Base-by-base conservation (phyloP, 441 rosid species). In the Heliophila coronopifolia region DNA sequence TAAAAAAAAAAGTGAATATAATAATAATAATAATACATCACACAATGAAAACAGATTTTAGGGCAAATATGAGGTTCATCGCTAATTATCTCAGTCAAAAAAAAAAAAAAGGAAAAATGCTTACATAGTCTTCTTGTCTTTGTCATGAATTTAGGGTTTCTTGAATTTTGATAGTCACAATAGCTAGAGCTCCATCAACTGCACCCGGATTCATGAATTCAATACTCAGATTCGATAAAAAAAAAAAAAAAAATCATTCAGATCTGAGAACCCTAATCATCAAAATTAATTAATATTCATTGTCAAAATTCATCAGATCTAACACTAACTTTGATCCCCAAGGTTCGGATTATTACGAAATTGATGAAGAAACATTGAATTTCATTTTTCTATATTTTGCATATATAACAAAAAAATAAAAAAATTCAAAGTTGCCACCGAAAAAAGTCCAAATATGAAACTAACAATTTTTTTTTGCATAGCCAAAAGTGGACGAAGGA, bases 71-170 rank as follows among this genome's bases (percentile, higher is more conserved):
- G 17, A 33, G 11, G 16, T 9, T 13, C 46, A 43, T 27, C 41
- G 17, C 31, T 25, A 11, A 38, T 25, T 3, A 39, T 53, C 52
- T 35, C 10, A 51, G 41, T 26, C 25, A 25, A 45, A 44, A 54
- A 16, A 2, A 23, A 47, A 36, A 35, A 15, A 48, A 12, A 5
- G 25, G 28, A 23, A 54, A 24, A 8, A 43, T 43, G 74, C 84
- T 80, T 71, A 86, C 86, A 55, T 36, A 66, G 30, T 33, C 60
- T 62, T n/a, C n/a, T n/a, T n/a, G n/a, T n/a, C n/a, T n/a, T n/a
- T n/a, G n/a, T n/a, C n/a, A n/a, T 58, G 74, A 54, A 70, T 68
- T 79, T 77, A 75, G 72, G 67, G 66, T 59, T 61, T 73, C 59
- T 69, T 62, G 57, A 61, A 54, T 70, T 66, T n/a, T 55, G 51